Evolutionary conservation across 768 basidiomycete genomes (phyloP).

Genomic region (Rhizopogon rudus): DNA sequence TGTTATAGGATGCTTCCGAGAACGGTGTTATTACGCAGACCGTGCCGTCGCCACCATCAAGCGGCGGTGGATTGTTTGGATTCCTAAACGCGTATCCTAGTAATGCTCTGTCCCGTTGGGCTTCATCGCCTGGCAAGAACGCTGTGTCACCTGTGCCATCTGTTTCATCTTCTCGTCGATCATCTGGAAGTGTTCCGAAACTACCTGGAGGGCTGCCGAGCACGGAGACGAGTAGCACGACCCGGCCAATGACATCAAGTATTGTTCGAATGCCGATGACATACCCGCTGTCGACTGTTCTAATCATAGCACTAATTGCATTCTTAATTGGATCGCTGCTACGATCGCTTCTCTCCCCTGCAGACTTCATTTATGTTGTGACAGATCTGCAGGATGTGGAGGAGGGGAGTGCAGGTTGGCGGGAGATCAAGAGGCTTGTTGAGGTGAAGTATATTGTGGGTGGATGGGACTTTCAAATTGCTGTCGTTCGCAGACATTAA

Average conservation of each 20-base stretch:
- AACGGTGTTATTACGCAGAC: constrained; percentile 17
- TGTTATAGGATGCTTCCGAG: constrained; percentile 21
- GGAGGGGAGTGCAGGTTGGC: constrained; percentile 59
- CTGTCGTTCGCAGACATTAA: constrained; percentile 71
- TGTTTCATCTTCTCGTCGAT: constrained; percentile 16
- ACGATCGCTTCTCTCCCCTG: constrained; percentile 83
- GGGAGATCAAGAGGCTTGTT: constrained; percentile 77
- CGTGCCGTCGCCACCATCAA: constrained; percentile 16
- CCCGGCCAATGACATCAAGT: neutral
- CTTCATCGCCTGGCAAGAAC: constrained; percentile 23
- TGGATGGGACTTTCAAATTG: constrained; percentile 87
- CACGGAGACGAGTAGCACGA: constrained; percentile 9
- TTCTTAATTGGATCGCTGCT: constrained; percentile 90
- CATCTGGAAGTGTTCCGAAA: constrained; percentile 18
- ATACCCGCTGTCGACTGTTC: constrained; percentile 50
- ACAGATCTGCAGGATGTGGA: constrained; percentile 50
- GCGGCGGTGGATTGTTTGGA: constrained; percentile 44
- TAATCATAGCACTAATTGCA: constrained; percentile 79
- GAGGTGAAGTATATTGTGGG: constrained; percentile 79
- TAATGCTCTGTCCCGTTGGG: constrained; percentile 52
- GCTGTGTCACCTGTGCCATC: constrained; percentile 16
- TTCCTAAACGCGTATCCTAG: constrained; percentile 55
- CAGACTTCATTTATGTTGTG: constrained; percentile 85
- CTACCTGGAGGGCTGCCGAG: constrained; percentile 33
- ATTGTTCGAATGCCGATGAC: constrained; percentile 6